These are phyloP conservation scores for Diaporthe australafricana DNA, from an alignment of 2,329 filamentous ascomycete species.

Conservation along the genomic window DNA sequence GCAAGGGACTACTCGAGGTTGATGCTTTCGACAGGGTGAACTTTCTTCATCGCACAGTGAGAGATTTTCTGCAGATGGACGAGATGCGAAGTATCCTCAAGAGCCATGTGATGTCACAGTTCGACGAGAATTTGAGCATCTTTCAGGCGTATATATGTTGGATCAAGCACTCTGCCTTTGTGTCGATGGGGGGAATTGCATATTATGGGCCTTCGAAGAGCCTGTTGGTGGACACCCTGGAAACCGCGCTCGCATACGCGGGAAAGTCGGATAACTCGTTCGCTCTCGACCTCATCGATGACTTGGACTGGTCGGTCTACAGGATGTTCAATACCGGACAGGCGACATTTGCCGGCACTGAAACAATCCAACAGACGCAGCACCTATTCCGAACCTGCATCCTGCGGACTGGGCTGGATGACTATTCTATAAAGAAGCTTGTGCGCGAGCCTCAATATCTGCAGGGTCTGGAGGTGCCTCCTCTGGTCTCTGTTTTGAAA, in stretches of 20 bases:
- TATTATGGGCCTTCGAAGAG: neutral
- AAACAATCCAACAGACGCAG: neutral
- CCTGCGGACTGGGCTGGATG: neutral
- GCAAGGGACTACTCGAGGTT: constrained; percentile 2
- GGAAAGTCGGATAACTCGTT: neutral
- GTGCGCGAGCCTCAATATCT: neutral
- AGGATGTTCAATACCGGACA: neutral
- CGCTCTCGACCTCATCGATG: neutral
- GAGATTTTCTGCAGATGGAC: constrained; percentile 5
- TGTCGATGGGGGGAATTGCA: neutral
- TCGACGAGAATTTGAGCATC: neutral
- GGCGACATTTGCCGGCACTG: constrained; percentile 2
- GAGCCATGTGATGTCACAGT: neutral
- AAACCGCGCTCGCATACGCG: neutral
- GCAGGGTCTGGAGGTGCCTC: neutral
- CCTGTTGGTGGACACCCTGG: neutral
- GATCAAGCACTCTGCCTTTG: neutral
- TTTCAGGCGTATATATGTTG: constrained; percentile 5
- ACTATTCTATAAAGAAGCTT: neutral
- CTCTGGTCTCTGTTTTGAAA: neutral
- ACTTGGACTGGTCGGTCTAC: constrained; percentile 1
- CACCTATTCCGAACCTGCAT: constrained; percentile 1
- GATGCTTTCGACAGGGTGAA: constrained; percentile 8
- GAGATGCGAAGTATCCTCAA: neutral
- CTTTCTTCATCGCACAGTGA: constrained; percentile 7